Base-by-base conservation (phyloP, 768 basidiomycete species). In the Lactifluus hygrophoroides region DNA sequence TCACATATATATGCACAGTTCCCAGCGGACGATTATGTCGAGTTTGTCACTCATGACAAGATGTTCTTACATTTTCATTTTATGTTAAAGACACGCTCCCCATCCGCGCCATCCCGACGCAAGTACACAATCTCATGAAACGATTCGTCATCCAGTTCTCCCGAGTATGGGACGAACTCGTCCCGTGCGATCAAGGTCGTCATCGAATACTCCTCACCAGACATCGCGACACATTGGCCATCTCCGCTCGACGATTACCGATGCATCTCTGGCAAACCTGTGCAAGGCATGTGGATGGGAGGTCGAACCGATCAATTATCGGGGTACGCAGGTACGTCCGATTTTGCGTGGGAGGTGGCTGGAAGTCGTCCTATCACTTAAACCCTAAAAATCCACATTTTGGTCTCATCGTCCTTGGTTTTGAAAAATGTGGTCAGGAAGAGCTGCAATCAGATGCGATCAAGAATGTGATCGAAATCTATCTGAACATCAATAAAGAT, bases 161-260 rank as follows among this genome's bases (percentile, higher is more conserved):
- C 86, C 8, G 81, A 85, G 40, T 99, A 93, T 66, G 95, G 95
- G n/a, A 78, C 82, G 3, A 94, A 92, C 70, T 74, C 75, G 28
- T 74, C 76, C 3, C 92, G 90, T 4, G 76, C 79, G 11, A 94
- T 95, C 74, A 90, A 82, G 50, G 73, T 89, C 60, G 70, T 95
- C 64, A 79, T 95, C 67, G 95, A 98, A 72, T 98, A 90, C 72
- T 96, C 93, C 1, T 91, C 90, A 2, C 94, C 94, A 14, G 97
- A 99, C 69, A 97, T 98, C 65, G 95, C 95, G 19, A 99, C 95
- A 99, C 66, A 93, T 96, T 52, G 96, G 95, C 14, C 95, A 98
- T 72, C 74, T 98, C 59, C 82, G 95, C 38, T 94, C 91, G 54
- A 99, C 95, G n/a, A 99, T 99, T 70, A 95, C 98, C 68, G 95